A percentile compares a stretch with the other conserved stretches of the same genome.
Conservation (phyloP, 352 stramenopile genomes). For the Pythium aphanidermatum region DNA sequence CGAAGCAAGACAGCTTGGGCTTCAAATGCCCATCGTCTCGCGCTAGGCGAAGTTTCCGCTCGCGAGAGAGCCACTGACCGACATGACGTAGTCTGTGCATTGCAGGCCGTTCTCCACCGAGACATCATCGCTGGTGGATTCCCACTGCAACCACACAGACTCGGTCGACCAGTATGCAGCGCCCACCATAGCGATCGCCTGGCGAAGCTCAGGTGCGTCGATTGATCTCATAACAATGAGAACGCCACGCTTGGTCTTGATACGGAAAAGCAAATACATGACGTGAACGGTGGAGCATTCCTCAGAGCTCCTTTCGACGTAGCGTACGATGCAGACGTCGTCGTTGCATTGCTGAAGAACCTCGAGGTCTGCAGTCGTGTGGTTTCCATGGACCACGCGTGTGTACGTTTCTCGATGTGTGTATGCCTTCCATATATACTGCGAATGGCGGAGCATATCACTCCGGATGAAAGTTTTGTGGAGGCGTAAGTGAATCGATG, state of each 20-base stretch:
- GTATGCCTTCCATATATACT: conserved; percentile 10
- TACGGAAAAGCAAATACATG: conserved; percentile 8
- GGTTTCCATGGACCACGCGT: neutral
- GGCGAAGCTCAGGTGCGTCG: neutral
- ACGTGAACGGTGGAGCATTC: conserved; percentile 5
- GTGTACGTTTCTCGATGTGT: conserved; percentile 2
- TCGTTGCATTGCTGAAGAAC: conserved; percentile 2
- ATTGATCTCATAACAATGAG: conserved; percentile 3
- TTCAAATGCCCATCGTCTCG: conserved; percentile 5
- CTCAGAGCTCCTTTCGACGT: conserved; percentile 6
- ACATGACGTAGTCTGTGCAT: conserved; percentile 3
- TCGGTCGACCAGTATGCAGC: conserved; percentile 9
- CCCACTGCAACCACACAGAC: conserved; percentile 11
- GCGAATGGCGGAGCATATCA: conserved; percentile 5
- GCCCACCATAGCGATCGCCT: neutral
- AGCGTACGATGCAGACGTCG: conserved; percentile 4
- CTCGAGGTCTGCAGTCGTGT: neutral
- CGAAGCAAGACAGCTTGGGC: conserved; percentile 1
- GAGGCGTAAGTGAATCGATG: conserved; percentile 9
- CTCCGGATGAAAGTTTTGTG: conserved; percentile 6
- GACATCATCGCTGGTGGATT: conserved; percentile 4
- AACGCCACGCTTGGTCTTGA: conserved; percentile 1
- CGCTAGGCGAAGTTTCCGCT: conserved; percentile 7
- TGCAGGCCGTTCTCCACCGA: conserved; percentile 2
- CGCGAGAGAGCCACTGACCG: conserved; percentile 4